Conservation (phyloP, 2,329 filamentous ascomycete species). For the Hymenoscyphus fructigenus region DNA sequence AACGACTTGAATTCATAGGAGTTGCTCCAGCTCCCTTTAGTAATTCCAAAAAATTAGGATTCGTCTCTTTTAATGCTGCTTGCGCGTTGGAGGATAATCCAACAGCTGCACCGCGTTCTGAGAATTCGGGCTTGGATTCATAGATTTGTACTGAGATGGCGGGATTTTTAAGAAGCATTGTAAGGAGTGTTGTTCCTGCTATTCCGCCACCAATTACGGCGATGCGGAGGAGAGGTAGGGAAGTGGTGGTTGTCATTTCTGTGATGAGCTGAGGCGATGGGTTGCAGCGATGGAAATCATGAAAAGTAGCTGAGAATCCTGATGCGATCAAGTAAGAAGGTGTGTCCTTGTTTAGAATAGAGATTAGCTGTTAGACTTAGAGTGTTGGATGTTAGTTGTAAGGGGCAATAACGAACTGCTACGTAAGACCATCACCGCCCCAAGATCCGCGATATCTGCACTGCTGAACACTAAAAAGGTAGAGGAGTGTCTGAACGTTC, state of each 20-base stretch:
- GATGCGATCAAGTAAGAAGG: no score
- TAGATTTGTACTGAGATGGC: constrained; percentile 10
- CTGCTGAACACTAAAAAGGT: no score
- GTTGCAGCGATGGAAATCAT: neutral
- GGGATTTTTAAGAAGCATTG: constrained; percentile 1
- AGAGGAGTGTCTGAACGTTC: neutral
- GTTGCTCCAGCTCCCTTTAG: neutral
- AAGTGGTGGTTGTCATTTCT: neutral
- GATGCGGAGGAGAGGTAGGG: neutral
- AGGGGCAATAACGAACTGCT: no score
- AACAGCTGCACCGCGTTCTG: constrained; percentile 3
- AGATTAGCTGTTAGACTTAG: no score
- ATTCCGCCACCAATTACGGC: constrained; percentile 12
- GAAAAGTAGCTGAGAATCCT: no score
- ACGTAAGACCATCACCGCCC: no score
- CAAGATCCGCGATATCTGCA: no score
- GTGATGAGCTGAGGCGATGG: neutral
- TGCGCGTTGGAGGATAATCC: constrained; percentile 7
- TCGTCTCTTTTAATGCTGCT: constrained; percentile 5
- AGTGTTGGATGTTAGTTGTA: no score
- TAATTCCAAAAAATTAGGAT: neutral
- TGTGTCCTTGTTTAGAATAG: no score
- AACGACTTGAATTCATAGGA: neutral
- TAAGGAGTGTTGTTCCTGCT: constrained; percentile 8
- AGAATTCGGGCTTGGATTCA: constrained; percentile 7